Evolutionary conservation across 352 stramenopile species (phyloP), one percentile per base, ranked within the genome.

Genomic region (Phytophthora pinifolia): DNA sequence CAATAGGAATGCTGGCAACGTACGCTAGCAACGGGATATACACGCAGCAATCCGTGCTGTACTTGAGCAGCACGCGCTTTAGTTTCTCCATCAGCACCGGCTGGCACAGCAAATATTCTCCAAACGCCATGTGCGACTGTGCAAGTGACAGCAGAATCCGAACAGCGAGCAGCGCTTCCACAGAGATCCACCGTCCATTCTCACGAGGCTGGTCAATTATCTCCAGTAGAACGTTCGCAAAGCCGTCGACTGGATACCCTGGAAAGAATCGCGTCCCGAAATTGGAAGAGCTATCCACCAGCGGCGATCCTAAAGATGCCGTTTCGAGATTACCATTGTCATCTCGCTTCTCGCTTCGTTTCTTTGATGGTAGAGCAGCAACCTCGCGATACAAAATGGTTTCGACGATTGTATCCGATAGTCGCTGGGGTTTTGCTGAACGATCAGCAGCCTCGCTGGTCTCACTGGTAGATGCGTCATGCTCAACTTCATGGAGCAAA

Each of bases 1-100:
- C 64, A 31, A 93, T 75, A 6, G 67, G 46, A 31, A 89, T 80
- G 30, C 77, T 76, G 5, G 67, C 83, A 14, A 89, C 48, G 32
- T 83, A 90, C 18, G 79, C 80, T 12, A 93, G 41, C 4, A 93
- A 34, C 0, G 80, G 79, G 1, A 79, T 83, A 55, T 75, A 89
- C 20, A 79, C 62, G 39, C 71, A 73, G 29, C 46, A 75, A 25
- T 87, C 60, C 0, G 52, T 69, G 41, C 69, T 83, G 54, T 84
- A 86, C 6, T 37, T 37, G 27, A 54, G 32, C 4, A 93, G 43
- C 13, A 67, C 72, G 15, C 63, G 42, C 48, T 85, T 85, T 25
- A 93, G 47, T 15, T 70, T 82, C 3, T 62, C 37, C 3, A 67
- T 25, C 13, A 75, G 32, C 17, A 55, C 22, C 0, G 47, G 54